These are phyloP conservation scores for Zygotorulaspora danielsina DNA, from an alignment of 805 yeast genomes.

Conservation along the genomic window DNA sequence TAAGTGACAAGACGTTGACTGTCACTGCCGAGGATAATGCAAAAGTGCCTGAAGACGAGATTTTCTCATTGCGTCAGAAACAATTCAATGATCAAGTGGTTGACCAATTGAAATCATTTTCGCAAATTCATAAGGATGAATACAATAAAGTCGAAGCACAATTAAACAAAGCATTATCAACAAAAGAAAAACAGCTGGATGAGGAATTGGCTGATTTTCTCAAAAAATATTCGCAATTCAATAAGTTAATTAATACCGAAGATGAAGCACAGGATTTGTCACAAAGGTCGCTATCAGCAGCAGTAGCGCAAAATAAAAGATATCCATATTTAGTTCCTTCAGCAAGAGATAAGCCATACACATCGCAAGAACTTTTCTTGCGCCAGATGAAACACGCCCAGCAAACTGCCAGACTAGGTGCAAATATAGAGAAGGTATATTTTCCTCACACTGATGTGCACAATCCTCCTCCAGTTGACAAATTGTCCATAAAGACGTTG, in stretches of 20 bases:
- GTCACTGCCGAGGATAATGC: slow-evolving; percentile 1
- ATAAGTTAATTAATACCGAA: slow-evolving; percentile 19
- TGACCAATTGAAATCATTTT: slow-evolving; percentile 16
- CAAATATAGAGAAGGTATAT: slow-evolving; percentile 57
- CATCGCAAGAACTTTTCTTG: slow-evolving; percentile 69
- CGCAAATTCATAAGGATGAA: slow-evolving; percentile 20
- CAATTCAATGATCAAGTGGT: slow-evolving; percentile 28
- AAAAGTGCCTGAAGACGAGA: slow-evolving; percentile 19
- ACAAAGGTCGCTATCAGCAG: slow-evolving; percentile 4
- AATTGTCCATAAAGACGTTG: slow-evolving; percentile 63
- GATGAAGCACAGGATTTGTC: slow-evolving; percentile 7
- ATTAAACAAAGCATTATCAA: slow-evolving; percentile 17
- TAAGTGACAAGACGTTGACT: background rate
- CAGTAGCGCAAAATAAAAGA: slow-evolving; percentile 11
- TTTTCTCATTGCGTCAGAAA: slow-evolving; percentile 25
- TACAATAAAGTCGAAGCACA: slow-evolving; percentile 13
- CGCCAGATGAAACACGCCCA: slow-evolving; percentile 64
- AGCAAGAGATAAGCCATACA: slow-evolving; percentile 58
- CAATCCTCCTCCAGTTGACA: slow-evolving; percentile 52
- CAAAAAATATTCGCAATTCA: slow-evolving; percentile 25
- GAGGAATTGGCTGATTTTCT: slow-evolving; percentile 30
- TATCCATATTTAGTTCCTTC: slow-evolving; percentile 62
- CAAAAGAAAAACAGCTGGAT: slow-evolving; percentile 32
- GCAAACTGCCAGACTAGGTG: slow-evolving; percentile 57
- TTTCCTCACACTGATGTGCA: slow-evolving; percentile 62